Base-by-base conservation (phyloP, 2,329 filamentous ascomycete genomes). In the Zymoseptoria crescenta region DNA sequence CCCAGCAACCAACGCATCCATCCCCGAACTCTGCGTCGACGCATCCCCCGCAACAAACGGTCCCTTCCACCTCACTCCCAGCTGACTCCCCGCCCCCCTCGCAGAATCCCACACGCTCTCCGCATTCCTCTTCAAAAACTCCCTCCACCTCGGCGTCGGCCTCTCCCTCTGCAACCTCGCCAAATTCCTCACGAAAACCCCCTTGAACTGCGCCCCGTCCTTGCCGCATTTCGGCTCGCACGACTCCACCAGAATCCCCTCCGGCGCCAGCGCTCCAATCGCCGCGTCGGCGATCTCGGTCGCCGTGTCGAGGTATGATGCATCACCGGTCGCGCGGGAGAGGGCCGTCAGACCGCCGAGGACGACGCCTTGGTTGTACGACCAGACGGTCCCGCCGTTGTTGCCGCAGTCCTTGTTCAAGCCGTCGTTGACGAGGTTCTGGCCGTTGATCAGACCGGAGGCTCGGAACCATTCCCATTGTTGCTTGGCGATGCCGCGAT, bases 41-140 rank as follows among this genome's bases (percentile, higher is more conserved):
- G 70, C 72, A 58, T 69, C 69, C 19, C 66, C 63, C 19, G 57
- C 27, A 2, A 66, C 60, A 55, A 81, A 81, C 0, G 86, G 85
- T 0, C 86, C 87, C 0, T 79, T 76, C 87, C 87, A 90, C n/a
- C 82, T 75, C 1, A 86, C 74, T 20, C 87, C 84, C 13, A 90
- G 72, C 68, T 77, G 74, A 64, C 80, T 77, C 1, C 73, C 72
- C 13, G 71, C 65, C 59, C 81, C 75, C 24, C 84, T 79, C 69
- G 84, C 76, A 53, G 82, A 80, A 16, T 70, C 69, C 87, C 86
- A 90, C 59, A 90, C 84, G 51, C 80, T 81, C 62, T 86, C 75
- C 8, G 87, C 87, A 59, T 88, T 89, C 28, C 72, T 74, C 53
- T 79, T 70, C 58, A 90, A 81, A 57, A 86, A 85, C 1, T 56